Evolutionary conservation across 805 yeast genomes (phyloP), one percentile per base, ranked within the genome.

Genomic region (Lachancea dasiensis): DNA sequence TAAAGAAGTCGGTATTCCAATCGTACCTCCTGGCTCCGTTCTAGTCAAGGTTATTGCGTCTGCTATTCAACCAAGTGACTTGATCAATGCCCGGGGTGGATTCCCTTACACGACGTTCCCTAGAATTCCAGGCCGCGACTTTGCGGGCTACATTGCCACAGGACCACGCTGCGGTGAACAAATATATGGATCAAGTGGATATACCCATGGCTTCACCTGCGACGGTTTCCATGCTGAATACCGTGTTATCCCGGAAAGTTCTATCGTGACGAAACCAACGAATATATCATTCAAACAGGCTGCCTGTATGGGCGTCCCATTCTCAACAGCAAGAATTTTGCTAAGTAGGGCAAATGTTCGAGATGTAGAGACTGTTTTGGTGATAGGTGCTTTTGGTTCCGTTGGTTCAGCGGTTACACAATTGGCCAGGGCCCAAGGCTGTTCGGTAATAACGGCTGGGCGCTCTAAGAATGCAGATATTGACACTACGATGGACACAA

Each of bases 11-110:
- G 19, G 10, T 13, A 13, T 28, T 28, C 31, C 31, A 8, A 13
- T 13, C 6, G 21, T 13, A 28, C 9, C 21, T n/a, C 31, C 31
- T 78, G 80, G 31, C 84, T 83, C 51, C 77, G 5, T 37, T 15
- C 26, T 37, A 10, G 31, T 37, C 25, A 37, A 37, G 25, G 27
- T 37, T 14, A 21, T 21, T 11, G 40, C 40, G n/a, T 37, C 40
- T 4, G 40, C 40, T 4, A 37, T 37, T 4, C 36, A 31, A 3
- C 40, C 40, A 14, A 37, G 40, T 10, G 40, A 37, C 20, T 4
- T 37, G 22, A n/a, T 31, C n/a, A 37, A 37, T 18, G 29, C 40
- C 3, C 37, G 19, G 4, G 40, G 40, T n/a, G 40, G 40, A 16
- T 37, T 37, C 22, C 40, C 40, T n/a, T 37, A 37, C 22, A 37